A percentile compares a stretch with the other conserved stretches of the same genome.
phyloP scores from a whole-genome alignment of 108 stramenopile species.

The Poteriospumella lacustris region DNA sequence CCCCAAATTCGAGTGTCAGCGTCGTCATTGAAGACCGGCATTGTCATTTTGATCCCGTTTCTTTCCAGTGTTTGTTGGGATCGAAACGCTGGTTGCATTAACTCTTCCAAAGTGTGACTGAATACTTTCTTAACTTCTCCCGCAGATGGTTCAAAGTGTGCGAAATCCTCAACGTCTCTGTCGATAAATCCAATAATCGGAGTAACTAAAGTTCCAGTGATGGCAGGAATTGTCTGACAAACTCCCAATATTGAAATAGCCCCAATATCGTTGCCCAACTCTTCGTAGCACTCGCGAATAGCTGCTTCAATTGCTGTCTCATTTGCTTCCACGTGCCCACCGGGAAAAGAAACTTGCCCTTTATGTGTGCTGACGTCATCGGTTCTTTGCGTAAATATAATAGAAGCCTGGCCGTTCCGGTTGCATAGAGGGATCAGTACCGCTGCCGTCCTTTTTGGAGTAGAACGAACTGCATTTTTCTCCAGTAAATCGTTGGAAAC shows the following conservation, averaged over 20 bases:
- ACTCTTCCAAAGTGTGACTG: background rate
- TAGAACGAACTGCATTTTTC: too few relatives aligned
- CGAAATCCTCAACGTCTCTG: background rate
- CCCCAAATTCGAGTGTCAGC: background rate
- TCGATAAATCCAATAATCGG: constrained; percentile 4
- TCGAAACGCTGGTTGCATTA: background rate
- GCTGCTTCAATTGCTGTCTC: background rate
- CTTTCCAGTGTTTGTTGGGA: background rate
- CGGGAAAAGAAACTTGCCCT: constrained; percentile 19
- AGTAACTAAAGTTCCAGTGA: constrained; percentile 20
- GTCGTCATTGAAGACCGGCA: constrained; percentile 3
- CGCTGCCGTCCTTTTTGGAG: too few relatives aligned
- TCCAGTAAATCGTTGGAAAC: too few relatives aligned
- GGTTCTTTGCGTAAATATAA: constrained; percentile 1
- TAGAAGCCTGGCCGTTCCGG: background rate
- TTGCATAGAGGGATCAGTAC: background rate
- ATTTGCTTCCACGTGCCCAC: background rate
- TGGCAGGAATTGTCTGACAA: background rate
- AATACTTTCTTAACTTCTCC: background rate
- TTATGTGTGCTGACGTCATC: constrained; percentile 3
- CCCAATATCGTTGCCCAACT: background rate
- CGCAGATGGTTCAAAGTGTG: background rate
- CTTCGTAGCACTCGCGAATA: background rate
- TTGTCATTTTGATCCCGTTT: background rate
- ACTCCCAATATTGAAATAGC: background rate